These are phyloP conservation scores for Pyrus hybrid DNA, from an alignment of 331 rosid genomes.

Conservation along the genomic window DNA sequence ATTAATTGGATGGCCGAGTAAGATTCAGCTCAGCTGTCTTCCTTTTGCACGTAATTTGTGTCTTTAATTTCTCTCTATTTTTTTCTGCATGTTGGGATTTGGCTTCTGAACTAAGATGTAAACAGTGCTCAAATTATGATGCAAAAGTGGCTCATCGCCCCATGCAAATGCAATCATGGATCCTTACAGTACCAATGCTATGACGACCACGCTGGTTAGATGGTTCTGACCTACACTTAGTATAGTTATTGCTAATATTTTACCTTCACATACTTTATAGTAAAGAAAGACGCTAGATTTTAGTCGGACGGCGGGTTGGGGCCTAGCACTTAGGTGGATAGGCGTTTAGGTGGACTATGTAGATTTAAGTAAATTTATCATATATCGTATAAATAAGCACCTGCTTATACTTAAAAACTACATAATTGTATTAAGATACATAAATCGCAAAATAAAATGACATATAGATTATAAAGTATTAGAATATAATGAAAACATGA, in stretches of 20 bases:
- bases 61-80: not conserved
- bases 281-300: too few species aligned
- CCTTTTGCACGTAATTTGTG: not conserved
- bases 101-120: not conserved
- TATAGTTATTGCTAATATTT: too few species aligned
- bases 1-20: too few species aligned
- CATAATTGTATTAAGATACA: too few species aligned
- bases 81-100: not conserved
- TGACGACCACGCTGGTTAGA: not conserved
- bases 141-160: not conserved
- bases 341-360: fast-evolving
- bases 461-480: too few species aligned
- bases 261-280: too few species aligned
- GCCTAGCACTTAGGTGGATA: fast-evolving
- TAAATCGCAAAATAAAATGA: too few species aligned
- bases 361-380: too few species aligned
- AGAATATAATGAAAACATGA: too few species aligned
- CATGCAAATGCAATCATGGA: not conserved
- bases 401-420: too few species aligned
- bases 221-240: not conserved
- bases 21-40: not conserved
- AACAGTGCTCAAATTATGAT: not conserved
- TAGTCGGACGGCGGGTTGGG: fast-evolving
- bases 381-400: too few species aligned
- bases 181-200: not conserved